A percentile compares a stretch with the other conserved stretches of the same genome.
These are phyloP conservation scores for Exophiala dermatitidis DNA, from an alignment of 2,329 filamentous ascomycete species.

Conservation along the genomic window DNA sequence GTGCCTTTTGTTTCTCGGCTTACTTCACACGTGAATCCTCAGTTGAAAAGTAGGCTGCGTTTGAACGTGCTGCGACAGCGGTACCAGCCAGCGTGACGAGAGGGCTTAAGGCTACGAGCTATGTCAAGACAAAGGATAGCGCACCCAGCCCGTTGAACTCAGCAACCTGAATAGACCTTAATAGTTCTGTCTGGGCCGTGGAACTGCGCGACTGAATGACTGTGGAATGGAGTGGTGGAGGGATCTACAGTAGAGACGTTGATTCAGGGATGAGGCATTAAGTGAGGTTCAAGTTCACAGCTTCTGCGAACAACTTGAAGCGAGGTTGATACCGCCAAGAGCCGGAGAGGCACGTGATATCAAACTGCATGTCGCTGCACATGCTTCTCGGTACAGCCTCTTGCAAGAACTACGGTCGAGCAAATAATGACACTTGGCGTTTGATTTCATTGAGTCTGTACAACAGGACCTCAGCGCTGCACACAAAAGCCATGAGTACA, in stretches of 20 bases:
- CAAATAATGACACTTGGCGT: no score
- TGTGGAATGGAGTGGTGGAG: neutral
- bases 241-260: neutral
- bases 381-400: neutral
- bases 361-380: neutral
- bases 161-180: neutral
- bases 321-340: neutral
- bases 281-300: no score
- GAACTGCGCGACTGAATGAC: no score
- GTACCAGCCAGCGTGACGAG: neutral
- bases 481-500: no score
- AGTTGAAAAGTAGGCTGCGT: no score
- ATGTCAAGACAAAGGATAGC: neutral
- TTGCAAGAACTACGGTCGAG: neutral
- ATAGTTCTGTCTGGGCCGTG: neutral
- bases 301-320: no score
- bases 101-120: constrained; percentile 1
- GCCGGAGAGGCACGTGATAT: neutral
- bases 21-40: no score
- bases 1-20: no score
- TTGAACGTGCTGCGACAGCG: no score
- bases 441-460: no score
- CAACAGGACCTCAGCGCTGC: no score
- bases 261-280: no score
- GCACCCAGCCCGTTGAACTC: neutral